Base-by-base conservation (phyloP, 2,329 filamentous ascomycete genomes). In the Sphaerulina populicola region DNA sequence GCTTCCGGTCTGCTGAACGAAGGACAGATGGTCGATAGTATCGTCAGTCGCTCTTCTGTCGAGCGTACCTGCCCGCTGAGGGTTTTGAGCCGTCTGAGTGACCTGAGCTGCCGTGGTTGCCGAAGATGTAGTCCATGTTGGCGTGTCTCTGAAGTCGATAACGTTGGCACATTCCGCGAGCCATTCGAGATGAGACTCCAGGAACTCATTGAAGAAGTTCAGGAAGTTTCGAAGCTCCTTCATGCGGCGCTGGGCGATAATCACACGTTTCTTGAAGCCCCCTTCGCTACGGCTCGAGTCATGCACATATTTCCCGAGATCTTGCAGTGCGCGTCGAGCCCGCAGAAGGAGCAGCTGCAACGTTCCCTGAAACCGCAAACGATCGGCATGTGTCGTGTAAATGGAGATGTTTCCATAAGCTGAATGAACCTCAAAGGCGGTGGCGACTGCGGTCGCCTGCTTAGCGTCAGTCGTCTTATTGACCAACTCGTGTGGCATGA, bases 111-210 rank as follows among this genome's bases (percentile, higher is more conserved):
- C 23, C 23, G 31, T 35, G 7, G 31, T 7, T 35, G 31, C 31
- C 12, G 31, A 11, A 35, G 6, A 35, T 11, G 31, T 21, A 27
- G 5, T 27, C 45, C 45, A 47, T 39, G 45, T 47, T 39, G 35
- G 30, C 35, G 18, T 6, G 33, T 47, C 45, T 15, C 29, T 47
- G 15, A 39, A 39, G 21, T 39, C 8, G 15, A n/a, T 15, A 8
- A 47, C 45, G 11, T 39, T 15, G 15, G 45, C 45, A 14, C 14
- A 38, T 29, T 38, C n/a, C 10, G 35, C 45, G 12, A 47, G 45
- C 45, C 45, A 47, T 15, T 47, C 21, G 9, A 47, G 33, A 39
- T 47, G 45, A 9, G 45, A 12, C 35, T 38, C 33, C 8, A 47
- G 35, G 29, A 47, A 47, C 21, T 27, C 35, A 29, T 29, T 27